Base-by-base conservation (phyloP, 108 stramenopile genomes). In the Pelagomonas calceolata region DNA sequence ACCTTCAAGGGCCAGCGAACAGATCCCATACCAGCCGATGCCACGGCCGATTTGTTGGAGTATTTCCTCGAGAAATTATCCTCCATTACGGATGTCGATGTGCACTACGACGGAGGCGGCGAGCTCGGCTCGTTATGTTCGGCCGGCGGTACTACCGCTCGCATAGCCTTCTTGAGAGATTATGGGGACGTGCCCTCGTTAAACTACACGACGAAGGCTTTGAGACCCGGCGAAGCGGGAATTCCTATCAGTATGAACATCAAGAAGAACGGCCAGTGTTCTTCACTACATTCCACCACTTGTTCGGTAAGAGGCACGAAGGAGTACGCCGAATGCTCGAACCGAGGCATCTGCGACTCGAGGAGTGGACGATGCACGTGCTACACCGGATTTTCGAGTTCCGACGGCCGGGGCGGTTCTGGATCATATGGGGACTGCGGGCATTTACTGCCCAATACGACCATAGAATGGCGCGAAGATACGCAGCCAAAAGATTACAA, bases 121-220 rank as follows among this genome's bases (percentile, higher is more conserved):
- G 21, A 4, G 21, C 7, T 26, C 21, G 14, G 74, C 21, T 16
- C 14, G 21, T 26, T 60, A 34, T 87, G 86, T 44, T 68, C 74
- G 36, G 73, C 72, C 33, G 65, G 75, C 18, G 83, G 85, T 21
- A 86, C 81, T 32, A 36, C 67, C 32, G 85, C 83, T 32, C 72
- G 70, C 30, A 83, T 88, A 16, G 78, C 82, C 33, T 89, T 89
- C 74, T 63, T 85, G n/a, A 83, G 86, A 73, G 75, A 76, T 45
- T 86, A 85, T 71, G 88, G 88, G 21, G 77, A 78, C 39, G 69
- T 85, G 36, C 82, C 85, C 14, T 70, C 83, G 0, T 32, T 85
- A 4, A 45, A 60, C 51, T 17, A 1, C 21, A 43, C 39, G 9
- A 10, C 9, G 39, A 12, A 5, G 9, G n/a, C n/a, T n/a, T n/a